Evolutionary conservation across 352 stramenopile species (phyloP), one percentile per base, ranked within the genome.

Genomic region (Globisporangium paroecandrum): DNA sequence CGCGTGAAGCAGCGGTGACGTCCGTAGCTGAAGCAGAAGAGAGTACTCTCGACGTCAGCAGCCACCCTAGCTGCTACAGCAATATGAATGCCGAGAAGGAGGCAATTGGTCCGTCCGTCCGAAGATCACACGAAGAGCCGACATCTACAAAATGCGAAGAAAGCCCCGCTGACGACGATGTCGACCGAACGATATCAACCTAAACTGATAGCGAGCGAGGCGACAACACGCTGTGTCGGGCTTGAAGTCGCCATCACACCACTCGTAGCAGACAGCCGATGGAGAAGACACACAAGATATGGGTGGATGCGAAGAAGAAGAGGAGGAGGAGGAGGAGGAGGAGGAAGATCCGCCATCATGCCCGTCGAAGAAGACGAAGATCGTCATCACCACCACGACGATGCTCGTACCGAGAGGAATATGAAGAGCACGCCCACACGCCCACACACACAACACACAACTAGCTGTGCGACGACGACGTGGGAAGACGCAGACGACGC

Each of bases 391-490:
- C 43, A 41, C 15, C 41, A 34, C 12, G 18, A 56, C 32, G 56
- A 61, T 56, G 32, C 56, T 32, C 29, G 43, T 18, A 63, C 24
- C 61, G 55, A 60, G 60, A 62, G 58, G 47, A 25, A 24, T 54
- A 60, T 51, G 62, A 18, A 67, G 25, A 13, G 10, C 53, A 59
- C 63, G 24, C 53, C 27, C 55, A 62, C 41, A 25, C 38, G 32
- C 62, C 51, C 62, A 62, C 64, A 61, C n/a, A 41, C 56, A 47
- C 64, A 64, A 49, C 56, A 64, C 64, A 58, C 29, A 56, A 29
- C 81, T 77, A 85, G 77, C 67, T 66, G 62, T 54, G 55, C 56
- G 56, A 56, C 49, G 49, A 62, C 56, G n/a, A 49, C 56, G 56
- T 27, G 55, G 29, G 38, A 18, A 61, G 55, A 43, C 55, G 38